Evolutionary conservation across 306 rosid species (phyloP).

Genomic region (Begonia masoniana): DNA sequence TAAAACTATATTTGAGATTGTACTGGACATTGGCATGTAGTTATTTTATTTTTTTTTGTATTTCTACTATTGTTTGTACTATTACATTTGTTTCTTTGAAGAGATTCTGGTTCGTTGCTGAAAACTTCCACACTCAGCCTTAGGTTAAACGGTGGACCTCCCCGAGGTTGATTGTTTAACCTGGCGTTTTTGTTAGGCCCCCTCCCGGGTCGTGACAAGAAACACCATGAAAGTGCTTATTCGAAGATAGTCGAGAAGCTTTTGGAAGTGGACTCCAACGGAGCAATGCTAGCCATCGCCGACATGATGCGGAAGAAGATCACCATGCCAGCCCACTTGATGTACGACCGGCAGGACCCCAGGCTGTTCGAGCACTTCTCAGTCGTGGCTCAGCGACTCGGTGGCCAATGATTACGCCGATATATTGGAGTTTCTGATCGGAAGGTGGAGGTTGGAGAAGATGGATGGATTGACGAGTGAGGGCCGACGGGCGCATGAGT

Average conservation of each 20-base stretch:
- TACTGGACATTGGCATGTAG: too few species aligned
- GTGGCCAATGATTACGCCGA: constrained; percentile 45
- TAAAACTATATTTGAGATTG: too few species aligned
- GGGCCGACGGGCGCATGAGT: constrained; percentile 37
- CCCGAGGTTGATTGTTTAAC: too few species aligned
- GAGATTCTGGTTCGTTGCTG: too few species aligned
- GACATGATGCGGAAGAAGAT: constrained; percentile 61
- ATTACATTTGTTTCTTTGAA: too few species aligned
- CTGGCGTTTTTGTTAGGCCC: too few species aligned
- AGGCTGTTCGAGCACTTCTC: constrained; percentile 44
- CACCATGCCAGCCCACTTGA: constrained; percentile 57
- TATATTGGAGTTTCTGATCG: constrained; percentile 37
- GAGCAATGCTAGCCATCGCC: constrained; percentile 36
- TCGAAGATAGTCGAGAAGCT: constrained; percentile 47
- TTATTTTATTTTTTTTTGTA: too few species aligned
- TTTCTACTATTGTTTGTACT: too few species aligned
- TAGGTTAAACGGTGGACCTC: too few species aligned
- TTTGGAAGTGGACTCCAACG: constrained; percentile 45
- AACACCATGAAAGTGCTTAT: constrained; percentile 51
- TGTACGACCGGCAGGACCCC: constrained; percentile 49
- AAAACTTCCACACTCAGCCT: too few species aligned
- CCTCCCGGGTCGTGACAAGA: too few species aligned
- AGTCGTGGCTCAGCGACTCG: constrained; percentile 35
- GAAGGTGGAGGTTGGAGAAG: constrained; percentile 51
- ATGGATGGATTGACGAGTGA: constrained; percentile 26